Evolutionary conservation across 129 eudicot genomes (phyloP), one percentile per base, ranked within the genome.

Genomic region (Chrysanthemum seticuspe): DNA sequence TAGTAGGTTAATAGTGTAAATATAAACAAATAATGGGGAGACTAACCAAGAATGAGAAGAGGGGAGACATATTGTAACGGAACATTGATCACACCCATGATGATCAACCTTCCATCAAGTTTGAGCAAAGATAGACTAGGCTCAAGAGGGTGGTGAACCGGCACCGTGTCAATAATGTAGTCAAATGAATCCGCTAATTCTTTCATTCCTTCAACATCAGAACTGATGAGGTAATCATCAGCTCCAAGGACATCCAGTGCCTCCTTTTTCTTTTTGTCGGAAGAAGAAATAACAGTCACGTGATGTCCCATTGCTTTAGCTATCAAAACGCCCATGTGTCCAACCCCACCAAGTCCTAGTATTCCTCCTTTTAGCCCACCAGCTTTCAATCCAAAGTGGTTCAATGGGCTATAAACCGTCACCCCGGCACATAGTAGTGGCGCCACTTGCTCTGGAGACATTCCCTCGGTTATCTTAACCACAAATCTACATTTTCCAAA

Each of bases 251-350:
- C 85, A 5, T 90, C 99, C 18, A 90, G 27, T 0, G 99, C 99
- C 77, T 94, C 99, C 13, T 63, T 81, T 60, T 77, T 83, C 83
- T 94, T 90, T 79, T 78, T 90, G 7, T 84, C 81, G 0, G 99
- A 94, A 14, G 99, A 88, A 80, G 97, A 90, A 2, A 94, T 90
- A 14, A 94, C 97, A 1, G 89, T 86, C 1, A 94, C 96, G 31
- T 94, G 97, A 65, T 94, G 99, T 15, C 99, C 99, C 97, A 94
- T 86, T 0, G 96, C 93, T 78, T 94, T 94, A 9, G 96, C 97
- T 34, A 94, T 83, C 73, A 86, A 81, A 34, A 94, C 99, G 5
- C 97, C 99, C 96, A 94, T 88, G 51, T 94, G 99, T n/a, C 99
- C 99, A 15, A 94, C 99, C 5, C 99, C 99, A 74, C 99, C 99